A percentile compares a stretch with the other conserved stretches of the same genome.
These are phyloP conservation scores for Macrophomina pseudophaseolina DNA, from an alignment of 2,329 filamentous ascomycete genomes.

Conservation along the genomic window DNA sequence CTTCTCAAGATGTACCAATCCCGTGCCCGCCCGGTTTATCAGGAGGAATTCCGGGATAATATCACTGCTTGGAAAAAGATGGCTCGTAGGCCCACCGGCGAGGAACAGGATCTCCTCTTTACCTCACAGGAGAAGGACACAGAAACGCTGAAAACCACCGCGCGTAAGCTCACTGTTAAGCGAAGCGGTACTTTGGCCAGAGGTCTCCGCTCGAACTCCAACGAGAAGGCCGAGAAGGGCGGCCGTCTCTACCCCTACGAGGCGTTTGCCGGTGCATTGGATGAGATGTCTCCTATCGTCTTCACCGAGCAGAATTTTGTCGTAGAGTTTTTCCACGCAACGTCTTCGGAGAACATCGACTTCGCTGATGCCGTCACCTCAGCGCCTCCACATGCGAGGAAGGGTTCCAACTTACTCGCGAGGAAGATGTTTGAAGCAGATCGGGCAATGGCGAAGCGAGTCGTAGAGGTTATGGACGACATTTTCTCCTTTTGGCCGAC, in stretches of 20 bases:
- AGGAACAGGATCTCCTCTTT: slow-evolving; percentile 86
- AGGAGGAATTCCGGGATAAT: slow-evolving; percentile 79
- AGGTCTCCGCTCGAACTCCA: slow-evolving; percentile 69
- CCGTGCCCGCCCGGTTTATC: slow-evolving; percentile 77
- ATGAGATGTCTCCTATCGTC: slow-evolving; percentile 81
- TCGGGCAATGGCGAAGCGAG: slow-evolving; percentile 79
- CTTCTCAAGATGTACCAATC: slow-evolving; percentile 81
- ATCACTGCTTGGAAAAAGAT: slow-evolving; percentile 79
- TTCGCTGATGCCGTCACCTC: slow-evolving; percentile 80
- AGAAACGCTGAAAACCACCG: slow-evolving; percentile 70
- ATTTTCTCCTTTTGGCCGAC: slow-evolving; percentile 82
- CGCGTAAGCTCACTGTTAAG: slow-evolving; percentile 91
- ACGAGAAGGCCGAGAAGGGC: slow-evolving; percentile 66
- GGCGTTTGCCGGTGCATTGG: slow-evolving; percentile 77
- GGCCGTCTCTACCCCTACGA: slow-evolving; percentile 77
- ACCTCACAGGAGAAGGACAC: slow-evolving; percentile 88
- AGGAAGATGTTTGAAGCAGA: slow-evolving; percentile 87
- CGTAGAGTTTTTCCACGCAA: slow-evolving; percentile 94
- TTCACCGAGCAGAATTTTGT: slow-evolving; percentile 97
- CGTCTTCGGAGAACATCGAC: slow-evolving; percentile 79
- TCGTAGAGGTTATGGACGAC: slow-evolving; percentile 87
- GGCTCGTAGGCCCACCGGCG: slow-evolving; percentile 73
- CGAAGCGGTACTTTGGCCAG: slow-evolving; percentile 85
- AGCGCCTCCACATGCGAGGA: slow-evolving; percentile 68
- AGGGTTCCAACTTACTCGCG: slow-evolving; percentile 72